These are phyloP conservation scores for Plantago coronopus DNA, from an alignment of 305 asterid genomes.

Conservation along the genomic window DNA sequence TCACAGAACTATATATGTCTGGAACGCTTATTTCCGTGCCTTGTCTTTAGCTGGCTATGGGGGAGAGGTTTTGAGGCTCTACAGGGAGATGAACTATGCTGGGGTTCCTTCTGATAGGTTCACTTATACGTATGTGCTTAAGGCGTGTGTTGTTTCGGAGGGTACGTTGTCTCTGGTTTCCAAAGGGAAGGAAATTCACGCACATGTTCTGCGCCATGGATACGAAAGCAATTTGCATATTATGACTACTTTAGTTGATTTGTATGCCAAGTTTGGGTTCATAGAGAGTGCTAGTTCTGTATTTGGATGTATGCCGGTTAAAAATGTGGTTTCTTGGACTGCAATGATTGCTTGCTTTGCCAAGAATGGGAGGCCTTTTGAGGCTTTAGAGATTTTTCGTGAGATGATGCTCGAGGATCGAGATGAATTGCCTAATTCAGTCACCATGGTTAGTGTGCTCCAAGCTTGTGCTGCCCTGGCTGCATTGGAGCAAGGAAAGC, in stretches of 20 bases:
- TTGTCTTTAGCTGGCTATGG: conserved; percentile 65
- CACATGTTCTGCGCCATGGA: conserved; percentile 69
- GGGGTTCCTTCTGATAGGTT: conserved; percentile 76
- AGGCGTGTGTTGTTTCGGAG: conserved; percentile 75
- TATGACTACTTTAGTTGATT: conserved; percentile 82
- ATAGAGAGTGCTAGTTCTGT: conserved; percentile 52
- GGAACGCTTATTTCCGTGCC: conserved; percentile 90
- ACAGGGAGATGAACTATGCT: conserved; percentile 52
- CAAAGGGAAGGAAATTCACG: conserved; percentile 74
- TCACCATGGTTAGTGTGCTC: conserved; percentile 92
- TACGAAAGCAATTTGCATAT: conserved; percentile 61
- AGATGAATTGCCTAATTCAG: conserved; percentile 69
- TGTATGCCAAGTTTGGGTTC: conserved; percentile 71
- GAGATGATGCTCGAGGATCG: conserved; percentile 54
- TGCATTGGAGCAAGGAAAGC: conserved; percentile 83
- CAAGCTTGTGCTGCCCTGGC: conserved; percentile 81
- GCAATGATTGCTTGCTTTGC: conserved; percentile 84
- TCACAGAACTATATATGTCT: conserved; percentile 55
- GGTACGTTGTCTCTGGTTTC: conserved; percentile 26
- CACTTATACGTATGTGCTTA: conserved; percentile 76
- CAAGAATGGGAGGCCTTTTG: conserved; percentile 59
- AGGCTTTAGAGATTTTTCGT: conserved; percentile 61
- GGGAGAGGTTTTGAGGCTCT: conserved; percentile 56
- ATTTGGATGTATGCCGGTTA: conserved; percentile 54
- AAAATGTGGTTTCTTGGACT: conserved; percentile 89